Evolutionary conservation across 345 rosid species (phyloP).

Genomic region (Acer saccharum): DNA sequence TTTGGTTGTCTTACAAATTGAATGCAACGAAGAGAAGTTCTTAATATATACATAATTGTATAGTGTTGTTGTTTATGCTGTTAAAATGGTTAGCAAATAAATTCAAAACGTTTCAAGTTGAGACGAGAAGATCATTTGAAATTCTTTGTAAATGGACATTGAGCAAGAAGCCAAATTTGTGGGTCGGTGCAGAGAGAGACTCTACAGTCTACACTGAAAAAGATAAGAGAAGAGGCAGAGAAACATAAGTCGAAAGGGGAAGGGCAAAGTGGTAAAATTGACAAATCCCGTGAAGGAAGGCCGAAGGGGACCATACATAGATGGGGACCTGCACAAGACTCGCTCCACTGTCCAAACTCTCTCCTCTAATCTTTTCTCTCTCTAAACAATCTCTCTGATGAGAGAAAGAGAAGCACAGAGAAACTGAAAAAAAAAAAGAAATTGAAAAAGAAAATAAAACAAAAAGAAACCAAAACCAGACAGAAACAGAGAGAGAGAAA

Average conservation of each 20-base stretch:
- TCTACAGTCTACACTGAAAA: no score
- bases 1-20: no score
- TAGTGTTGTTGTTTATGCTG: no score
- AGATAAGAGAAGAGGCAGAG: no score
- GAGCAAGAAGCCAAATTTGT: no score
- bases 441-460: background rate
- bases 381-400: background rate
- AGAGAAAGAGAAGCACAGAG: background rate
- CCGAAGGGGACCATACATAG: slow-evolving; percentile 3
- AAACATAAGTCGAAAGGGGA: background rate
- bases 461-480: background rate
- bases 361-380: slow-evolving; percentile 4
- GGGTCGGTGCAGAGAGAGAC: no score
- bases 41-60: no score
- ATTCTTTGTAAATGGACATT: no score
- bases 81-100: no score
- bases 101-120: no score
- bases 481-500: background rate
- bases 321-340: slow-evolving; percentile 1
- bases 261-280: slow-evolving; percentile 11
- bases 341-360: slow-evolving; percentile 19
- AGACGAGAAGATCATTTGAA: no score
- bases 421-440: background rate
- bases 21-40: no score
- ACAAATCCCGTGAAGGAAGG: background rate